Evolutionary conservation across 163 green algal genomes (phyloP), one percentile per base, ranked within the genome.

Genomic region (Scenedesmus sp.): DNA sequence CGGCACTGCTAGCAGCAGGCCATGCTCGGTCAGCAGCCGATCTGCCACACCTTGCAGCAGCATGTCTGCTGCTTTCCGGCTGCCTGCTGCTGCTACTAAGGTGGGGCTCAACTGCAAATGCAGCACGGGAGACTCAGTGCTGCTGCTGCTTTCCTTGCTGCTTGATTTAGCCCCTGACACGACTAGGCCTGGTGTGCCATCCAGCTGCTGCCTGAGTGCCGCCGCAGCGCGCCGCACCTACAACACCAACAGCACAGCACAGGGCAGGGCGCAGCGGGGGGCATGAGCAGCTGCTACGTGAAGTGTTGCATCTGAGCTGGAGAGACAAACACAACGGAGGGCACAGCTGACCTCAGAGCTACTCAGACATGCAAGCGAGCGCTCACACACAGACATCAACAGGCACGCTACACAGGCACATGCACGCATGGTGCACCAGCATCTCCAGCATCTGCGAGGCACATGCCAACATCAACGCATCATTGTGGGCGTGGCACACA

Each of bases 31-130:
- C 20, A 95, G 87, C 84, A 93, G 82, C 79, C 86, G 70, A 65
- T 95, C 94, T 20, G 93, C 92, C 5, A 95, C 76, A 15, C 49
- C 40, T n/a, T 89, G 81, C 53, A 95, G 87, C 68, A 87, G 53
- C 40, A 26, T 24, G 37, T 78, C 65, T 42, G 81, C 81, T 43
- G 81, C 81, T 40, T 79, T 78, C 18, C 88, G 49, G 15, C 24
- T 42, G 72, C 92, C 91, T 22, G 83, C 86, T 30, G 42, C 30
- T 30, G 43, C 22, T 35, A 70, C 59, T 22, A 65, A 24, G 24
- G 42, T 61, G 33, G 92, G 89, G 20, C 82, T 68, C 9, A 96
- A 86, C 59, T 93, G 90, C 26, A 96, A 37, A 70, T 96, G 94
- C 42, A 96, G 61, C n/a, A 95, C 44, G 22, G 92, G 94, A 0